Conservation (phyloP, 495 filamentous ascomycete species). For the Pseudevernia furfuracea region DNA sequence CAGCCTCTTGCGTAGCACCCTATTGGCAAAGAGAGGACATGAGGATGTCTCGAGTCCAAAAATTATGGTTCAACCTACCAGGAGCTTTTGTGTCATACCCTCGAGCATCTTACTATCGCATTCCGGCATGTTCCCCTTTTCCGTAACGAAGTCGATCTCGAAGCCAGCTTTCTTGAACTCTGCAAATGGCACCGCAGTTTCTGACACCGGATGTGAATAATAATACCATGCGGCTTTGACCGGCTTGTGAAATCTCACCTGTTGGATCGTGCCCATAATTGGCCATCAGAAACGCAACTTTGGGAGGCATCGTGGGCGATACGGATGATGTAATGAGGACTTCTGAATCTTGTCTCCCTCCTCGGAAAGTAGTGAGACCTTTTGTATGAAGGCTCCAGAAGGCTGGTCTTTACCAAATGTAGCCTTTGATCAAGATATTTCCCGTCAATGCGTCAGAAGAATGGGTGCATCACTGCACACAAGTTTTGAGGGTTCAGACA, state of each 20-base stretch:
- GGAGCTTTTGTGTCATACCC: conserved; percentile 46
- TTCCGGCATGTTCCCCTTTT: conserved; percentile 39
- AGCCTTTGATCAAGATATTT: not conserved
- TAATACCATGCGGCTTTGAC: not conserved
- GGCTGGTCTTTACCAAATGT: not conserved
- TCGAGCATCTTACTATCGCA: conserved; percentile 47
- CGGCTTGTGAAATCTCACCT: conserved; percentile 28
- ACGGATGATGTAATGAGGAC: conserved; percentile 1
- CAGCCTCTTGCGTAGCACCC: conserved; percentile 40
- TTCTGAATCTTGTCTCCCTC: not conserved
- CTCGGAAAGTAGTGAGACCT: not conserved
- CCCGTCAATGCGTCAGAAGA: not conserved
- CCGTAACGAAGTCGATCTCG: conserved; percentile 44
- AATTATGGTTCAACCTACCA: conserved; percentile 32
- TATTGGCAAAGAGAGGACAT: conserved; percentile 22
- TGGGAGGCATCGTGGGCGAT: conserved; percentile 6
- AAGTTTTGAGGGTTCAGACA: not conserved
- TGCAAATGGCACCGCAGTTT: conserved; percentile 45
- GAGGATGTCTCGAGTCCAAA: not conserved
- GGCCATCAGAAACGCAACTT: conserved; percentile 39
- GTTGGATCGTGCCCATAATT: conserved; percentile 52
- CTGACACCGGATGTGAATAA: conserved; percentile 25
- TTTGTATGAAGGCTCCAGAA: not conserved
- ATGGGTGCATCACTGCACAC: not conserved
- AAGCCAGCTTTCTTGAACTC: conserved; percentile 47